A percentile compares a stretch with the other conserved stretches of the same genome.
phyloP scores from a whole-genome alignment of 1,139 yeast genomes.

The Yamadazyma taylorii region DNA sequence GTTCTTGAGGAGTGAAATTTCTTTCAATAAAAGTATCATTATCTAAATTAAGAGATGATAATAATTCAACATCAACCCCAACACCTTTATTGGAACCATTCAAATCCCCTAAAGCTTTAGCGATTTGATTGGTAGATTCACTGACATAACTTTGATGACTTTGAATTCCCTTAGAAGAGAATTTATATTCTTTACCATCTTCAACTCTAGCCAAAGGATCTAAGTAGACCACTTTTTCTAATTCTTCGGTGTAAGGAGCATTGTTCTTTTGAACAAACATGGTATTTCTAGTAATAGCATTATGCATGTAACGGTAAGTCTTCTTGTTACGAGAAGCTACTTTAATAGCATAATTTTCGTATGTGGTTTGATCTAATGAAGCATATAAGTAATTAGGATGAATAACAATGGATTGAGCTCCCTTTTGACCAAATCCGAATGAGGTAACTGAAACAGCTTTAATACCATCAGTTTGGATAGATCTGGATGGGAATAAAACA shows the following conservation, averaged over 20 bases:
- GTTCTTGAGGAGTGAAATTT: slow-evolving; percentile 83
- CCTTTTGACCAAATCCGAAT: slow-evolving; percentile 99
- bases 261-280: slow-evolving; percentile 92
- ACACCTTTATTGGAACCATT: slow-evolving; percentile 65
- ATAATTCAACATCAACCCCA: slow-evolving; percentile 95
- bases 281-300: slow-evolving; percentile 87
- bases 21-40: slow-evolving; percentile 89
- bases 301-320: slow-evolving; percentile 95
- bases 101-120: slow-evolving; percentile 49
- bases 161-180: slow-evolving; percentile 45
- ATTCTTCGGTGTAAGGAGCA: slow-evolving; percentile 86
- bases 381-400: slow-evolving; percentile 94
- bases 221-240: slow-evolving; percentile 87
- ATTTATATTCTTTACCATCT: slow-evolving; percentile 49
- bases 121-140: slow-evolving; percentile 41
- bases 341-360: slow-evolving; percentile 66
- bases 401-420: slow-evolving; percentile 90
- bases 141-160: slow-evolving; percentile 36
- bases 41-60: slow-evolving; percentile 74
- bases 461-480: slow-evolving; percentile 92
- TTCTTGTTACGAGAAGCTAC: slow-evolving; percentile 81
- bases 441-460: slow-evolving; percentile 97
- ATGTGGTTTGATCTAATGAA: slow-evolving; percentile 68
- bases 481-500: slow-evolving; percentile 91
- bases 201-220: slow-evolving; percentile 92